Evolutionary conservation across 345 rosid species (phyloP), one percentile per base, ranked within the genome.

Genomic region (Linum lewisii): DNA sequence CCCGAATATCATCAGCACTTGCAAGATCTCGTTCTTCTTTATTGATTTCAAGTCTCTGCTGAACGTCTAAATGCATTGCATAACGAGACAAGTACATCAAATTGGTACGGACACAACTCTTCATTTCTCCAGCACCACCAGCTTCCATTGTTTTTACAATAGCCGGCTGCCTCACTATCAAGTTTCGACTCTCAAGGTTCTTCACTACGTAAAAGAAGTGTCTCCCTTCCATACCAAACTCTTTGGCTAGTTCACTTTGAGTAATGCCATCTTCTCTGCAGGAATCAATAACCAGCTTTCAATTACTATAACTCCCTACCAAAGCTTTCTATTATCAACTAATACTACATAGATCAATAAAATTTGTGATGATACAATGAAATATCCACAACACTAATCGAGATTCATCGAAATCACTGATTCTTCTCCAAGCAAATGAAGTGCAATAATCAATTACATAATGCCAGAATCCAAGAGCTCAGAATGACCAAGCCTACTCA

Each of bases 201-300:
- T 66, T 83, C 69, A 86, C 49, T 19, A 80, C 73, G 66, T 89
- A 86, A 44, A 83, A 88, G 51, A 83, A 79, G 70, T 86, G 75
- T 51, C 80, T 89, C 72, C 84, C 92, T 69, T 78, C 79, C 50
- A 86, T 82, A 24, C 79, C 78, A 44, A 89, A 80, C 66, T 88
- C 95, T 81, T 86, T 89, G 15, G 81, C 83, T 64, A 91, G 78
- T 60, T 83, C 81, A 72, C 74, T 80, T 63, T 92, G 99, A 1
- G 93, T 80, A 58, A 86, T 77, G 50, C 99, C 97, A 67, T 77
- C 77, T 20, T 72, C 65, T 76, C 98, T 92, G 72, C 71, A 75
- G 19, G 14, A 8, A 22, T 47, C 32, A 21, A 65, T 49, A 24
- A 58, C 57, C 57, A 53, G 21, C 34, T 29, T 29, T 29, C 5